Base-by-base conservation (phyloP, 169 alveolate species). In the Plasmodium vinckei region DNA sequence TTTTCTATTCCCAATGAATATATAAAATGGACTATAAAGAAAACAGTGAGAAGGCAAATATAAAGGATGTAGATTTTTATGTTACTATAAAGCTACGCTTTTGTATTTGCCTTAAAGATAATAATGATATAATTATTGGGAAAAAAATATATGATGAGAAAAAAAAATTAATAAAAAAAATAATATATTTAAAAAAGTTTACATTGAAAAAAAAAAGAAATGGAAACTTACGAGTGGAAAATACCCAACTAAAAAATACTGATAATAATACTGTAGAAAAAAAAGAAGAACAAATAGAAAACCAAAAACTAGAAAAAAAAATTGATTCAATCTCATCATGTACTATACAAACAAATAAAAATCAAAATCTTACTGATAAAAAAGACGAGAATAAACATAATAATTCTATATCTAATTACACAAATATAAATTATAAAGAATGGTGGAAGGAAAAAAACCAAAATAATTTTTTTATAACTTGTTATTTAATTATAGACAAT, bases 401-500 rank as follows among this genome's bases (percentile, higher is more conserved):
- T 51, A 15, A 51, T 51, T 15, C 59, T 15, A 6, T 51, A 13
- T 51, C 1, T 15, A 25, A 15, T 49, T 15, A 12, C 13, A 67
- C 51, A 27, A 33, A 33, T 33, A 33, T 33, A 33, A 33, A 33
- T 33, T 33, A 33, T 33, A 33, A 33, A 33, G 42, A 33, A 33
- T 33, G 42, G 42, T 3, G 42, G 42, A 10, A 71, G 23, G 54
- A 21, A 53, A 49, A 12, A 12, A 53, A 17, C n/a, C 33, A 63
- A 3, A 39, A 56, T 0, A 49, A 72, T 12, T 75, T 63, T 75
- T 33, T 25, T 13, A 60, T 49, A 27, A 65, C 61, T 7, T 25
- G 47, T 46, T 67, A 64, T 54, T 27, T 82, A 17, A 39, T 82
- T 13, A 65, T 67, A 10, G 53, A 82, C 60, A 67, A 54, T n/a